Conservation (phyloP, 176 grass and related monocot species). For the Oryza glumipatula region DNA sequence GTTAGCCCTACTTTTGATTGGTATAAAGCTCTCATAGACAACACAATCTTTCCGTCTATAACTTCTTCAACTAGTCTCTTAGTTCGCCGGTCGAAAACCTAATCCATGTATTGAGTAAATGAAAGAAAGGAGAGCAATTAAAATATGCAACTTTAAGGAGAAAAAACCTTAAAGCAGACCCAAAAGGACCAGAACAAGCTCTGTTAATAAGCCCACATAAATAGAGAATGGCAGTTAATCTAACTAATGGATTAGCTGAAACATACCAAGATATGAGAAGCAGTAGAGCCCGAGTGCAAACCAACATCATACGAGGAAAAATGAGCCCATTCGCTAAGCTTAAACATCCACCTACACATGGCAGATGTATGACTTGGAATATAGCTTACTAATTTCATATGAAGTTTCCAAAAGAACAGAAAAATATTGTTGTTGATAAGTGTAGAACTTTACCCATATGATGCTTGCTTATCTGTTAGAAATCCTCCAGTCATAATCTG, state of each 20-base stretch:
- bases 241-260: constrained; percentile 16
- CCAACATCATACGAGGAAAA: constrained; percentile 93
- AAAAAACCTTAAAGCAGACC: neutral
- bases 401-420: constrained; percentile 31
- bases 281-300: constrained; percentile 78
- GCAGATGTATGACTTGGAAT: constrained; percentile 35
- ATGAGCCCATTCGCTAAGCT: constrained; percentile 95
- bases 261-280: constrained; percentile 90
- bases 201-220: neutral
- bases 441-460: constrained; percentile 73
- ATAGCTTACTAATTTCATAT: constrained; percentile 22
- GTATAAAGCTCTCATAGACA: constrained; percentile 96
- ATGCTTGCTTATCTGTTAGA: constrained; percentile 92
- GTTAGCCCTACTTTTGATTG: constrained; percentile 91
- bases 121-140: constrained; percentile 15
- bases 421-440: constrained; percentile 3
- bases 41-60: constrained; percentile 93
- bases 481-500: constrained; percentile 98
- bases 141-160: neutral
- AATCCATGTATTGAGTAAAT: constrained; percentile 27
- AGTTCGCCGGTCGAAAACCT: constrained; percentile 89
- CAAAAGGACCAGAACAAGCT: neutral
- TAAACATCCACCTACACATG: constrained; percentile 90
- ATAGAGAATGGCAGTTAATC: constrained; percentile 33
- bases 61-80: constrained; percentile 93